Conservation (phyloP, 2,329 filamentous ascomycete genomes). For the Diaporthe citri region DNA sequence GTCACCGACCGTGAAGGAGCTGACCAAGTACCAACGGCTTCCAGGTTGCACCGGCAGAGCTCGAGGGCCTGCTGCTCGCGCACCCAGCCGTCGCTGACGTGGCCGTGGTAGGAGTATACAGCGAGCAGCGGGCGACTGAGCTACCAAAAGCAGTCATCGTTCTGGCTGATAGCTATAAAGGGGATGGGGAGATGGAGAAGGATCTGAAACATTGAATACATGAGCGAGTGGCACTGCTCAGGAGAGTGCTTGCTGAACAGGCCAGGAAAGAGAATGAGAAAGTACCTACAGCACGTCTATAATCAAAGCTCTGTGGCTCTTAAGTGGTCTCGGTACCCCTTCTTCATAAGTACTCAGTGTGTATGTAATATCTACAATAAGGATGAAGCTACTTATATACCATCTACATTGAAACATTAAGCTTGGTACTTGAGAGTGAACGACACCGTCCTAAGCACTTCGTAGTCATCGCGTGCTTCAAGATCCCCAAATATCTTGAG, state of each 20-base stretch:
- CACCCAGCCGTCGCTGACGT: constrained; percentile 24
- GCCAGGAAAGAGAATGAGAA: background rate
- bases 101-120: constrained; percentile 44
- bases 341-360: no score
- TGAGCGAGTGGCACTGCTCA: constrained; percentile 49
- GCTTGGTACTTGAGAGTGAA: background rate
- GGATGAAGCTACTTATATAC: background rate
- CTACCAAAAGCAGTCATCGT: constrained; percentile 77
- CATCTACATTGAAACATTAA: background rate
- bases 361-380: no score
- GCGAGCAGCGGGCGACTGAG: constrained; percentile 68
- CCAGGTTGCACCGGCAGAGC: constrained; percentile 31
- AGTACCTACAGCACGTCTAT: background rate
- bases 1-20: constrained; percentile 66
- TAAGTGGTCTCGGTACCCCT: no score
- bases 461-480: background rate
- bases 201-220: constrained; percentile 49
- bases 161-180: constrained; percentile 54
- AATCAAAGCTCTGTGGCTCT: background rate
- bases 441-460: background rate
- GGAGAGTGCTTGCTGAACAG: background rate
- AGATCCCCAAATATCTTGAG: constrained; percentile 6
- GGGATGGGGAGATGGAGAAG: constrained; percentile 49
- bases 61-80: constrained; percentile 19
- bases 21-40: constrained; percentile 34